phyloP scores from a whole-genome alignment of 164 flowering plant genomes.

The Dillenia turbinata region DNA sequence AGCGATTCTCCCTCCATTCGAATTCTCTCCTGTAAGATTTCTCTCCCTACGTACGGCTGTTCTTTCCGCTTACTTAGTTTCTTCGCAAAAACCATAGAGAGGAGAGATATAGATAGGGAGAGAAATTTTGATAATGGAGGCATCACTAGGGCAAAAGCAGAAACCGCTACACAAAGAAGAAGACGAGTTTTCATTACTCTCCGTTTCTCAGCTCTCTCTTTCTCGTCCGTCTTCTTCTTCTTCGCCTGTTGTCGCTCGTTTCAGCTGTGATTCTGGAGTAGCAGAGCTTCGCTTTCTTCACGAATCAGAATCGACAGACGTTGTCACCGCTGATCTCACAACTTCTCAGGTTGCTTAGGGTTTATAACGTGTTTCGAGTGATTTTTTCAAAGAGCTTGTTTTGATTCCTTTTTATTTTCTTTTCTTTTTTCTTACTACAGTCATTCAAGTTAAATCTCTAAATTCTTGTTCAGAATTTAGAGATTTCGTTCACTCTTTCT shows the following conservation, averaged over 20 bases:
- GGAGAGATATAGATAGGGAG: background rate
- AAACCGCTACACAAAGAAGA: slow-evolving; percentile 2
- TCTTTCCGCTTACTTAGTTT: too few relatives aligned
- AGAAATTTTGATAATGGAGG: slow-evolving; percentile 32
- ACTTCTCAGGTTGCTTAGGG: slow-evolving; percentile 38
- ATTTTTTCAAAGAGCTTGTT: background rate
- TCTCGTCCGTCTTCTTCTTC: slow-evolving; percentile 20
- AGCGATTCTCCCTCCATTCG: too few relatives aligned
- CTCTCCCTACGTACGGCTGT: too few relatives aligned
- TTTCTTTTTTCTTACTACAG: slow-evolving; percentile 36
- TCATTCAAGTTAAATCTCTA: slow-evolving; percentile 56
- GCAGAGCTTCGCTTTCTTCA: slow-evolving; percentile 42
- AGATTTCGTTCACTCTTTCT: too few relatives aligned
- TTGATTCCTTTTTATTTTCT: background rate
- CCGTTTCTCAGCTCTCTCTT: slow-evolving; percentile 44
- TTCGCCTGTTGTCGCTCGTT: slow-evolving; percentile 41
- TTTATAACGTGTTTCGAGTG: too few relatives aligned
- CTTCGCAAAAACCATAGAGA: too few relatives aligned
- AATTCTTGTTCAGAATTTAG: too few relatives aligned
- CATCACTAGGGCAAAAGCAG: slow-evolving; percentile 26
- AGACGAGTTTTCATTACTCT: slow-evolving; percentile 42
- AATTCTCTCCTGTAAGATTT: too few relatives aligned
- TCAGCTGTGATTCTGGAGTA: slow-evolving; percentile 30
- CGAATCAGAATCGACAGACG: slow-evolving; percentile 25
- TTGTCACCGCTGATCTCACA: slow-evolving; percentile 35